Base-by-base conservation (phyloP, 202 grass and related monocot species). In the Eragrostis tef region DNA sequence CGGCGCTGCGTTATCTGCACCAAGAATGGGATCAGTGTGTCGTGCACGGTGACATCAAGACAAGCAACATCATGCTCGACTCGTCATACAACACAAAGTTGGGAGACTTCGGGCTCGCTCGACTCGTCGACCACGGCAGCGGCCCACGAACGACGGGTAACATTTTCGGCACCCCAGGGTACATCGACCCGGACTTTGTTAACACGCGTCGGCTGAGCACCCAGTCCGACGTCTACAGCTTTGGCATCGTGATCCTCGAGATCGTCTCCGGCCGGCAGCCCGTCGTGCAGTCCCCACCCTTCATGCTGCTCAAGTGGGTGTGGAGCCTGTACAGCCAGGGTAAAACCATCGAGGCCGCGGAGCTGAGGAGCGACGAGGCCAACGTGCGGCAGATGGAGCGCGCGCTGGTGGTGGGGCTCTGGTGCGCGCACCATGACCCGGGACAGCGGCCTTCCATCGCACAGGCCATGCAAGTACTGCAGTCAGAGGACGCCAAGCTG, bases 21-120 rank as follows among this genome's bases (percentile, higher is more conserved):
- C 16, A 13, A 21, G 80, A 81, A 24, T 87, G 85, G 68, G 85
- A 87, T 17, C 69, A 87, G 21, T 78, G 81, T 17, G 80, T 70
- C 11, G 61, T 84, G 51, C 21, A 71, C 52, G 70, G 89, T 0
- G 89, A 91, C 85, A 70, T 88, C 63, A 90, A 87, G 41, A 74
- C 88, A 0, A 87, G 84, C 80, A 90, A 91, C 56, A 73, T 87
- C 9, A 61, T 88, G 79, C 65, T 92, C 14, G 86, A 84, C 49
- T 67, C 79, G 1, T 61, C 64, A 0, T 86, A 83, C 86, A 79
- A 83, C 39, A 31, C 59, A 16, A 91, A 91, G 67, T 48, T 86
- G 0, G 83, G 79, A 2, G 90, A 89, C 78, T 89, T 92, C 7
- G 90, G 86, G 2, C 41, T 92, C 8, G 86, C 90, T 0, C 84